phyloP scores from a whole-genome alignment of 2,329 filamentous ascomycete species.

The Fusarium tupiense region DNA sequence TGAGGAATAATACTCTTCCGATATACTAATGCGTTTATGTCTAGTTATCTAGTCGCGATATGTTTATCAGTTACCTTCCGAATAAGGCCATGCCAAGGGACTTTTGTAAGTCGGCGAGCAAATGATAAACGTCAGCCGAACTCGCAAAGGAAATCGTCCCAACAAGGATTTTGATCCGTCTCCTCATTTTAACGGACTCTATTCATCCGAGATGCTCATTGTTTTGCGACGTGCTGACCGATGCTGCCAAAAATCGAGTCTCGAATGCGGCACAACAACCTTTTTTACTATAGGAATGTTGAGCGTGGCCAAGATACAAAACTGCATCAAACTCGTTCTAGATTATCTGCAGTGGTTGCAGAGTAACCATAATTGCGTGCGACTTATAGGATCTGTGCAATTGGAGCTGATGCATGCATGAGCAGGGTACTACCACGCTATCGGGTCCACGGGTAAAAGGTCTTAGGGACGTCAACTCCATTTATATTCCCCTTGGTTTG shows the following conservation, averaged over 20 bases:
- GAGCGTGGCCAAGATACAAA: neutral
- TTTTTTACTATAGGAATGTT: neutral
- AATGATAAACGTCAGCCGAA: neutral
- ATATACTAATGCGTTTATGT: neutral
- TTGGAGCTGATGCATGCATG: neutral
- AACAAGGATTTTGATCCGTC: neutral
- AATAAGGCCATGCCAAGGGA: constrained; percentile 24
- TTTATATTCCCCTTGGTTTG: neutral
- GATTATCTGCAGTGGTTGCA: neutral
- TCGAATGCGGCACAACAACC: neutral
- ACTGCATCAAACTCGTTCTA: neutral
- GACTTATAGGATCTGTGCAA: neutral
- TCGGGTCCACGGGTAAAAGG: constrained; percentile 4
- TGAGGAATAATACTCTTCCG: neutral
- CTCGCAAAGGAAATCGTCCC: neutral
- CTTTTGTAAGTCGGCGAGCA: constrained; percentile 31
- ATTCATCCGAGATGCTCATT: constrained; percentile 7
- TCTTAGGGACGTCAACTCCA: neutral
- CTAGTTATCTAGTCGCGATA: neutral
- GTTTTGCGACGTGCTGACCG: constrained; percentile 10
- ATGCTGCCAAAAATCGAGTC: neutral
- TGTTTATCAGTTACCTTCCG: constrained; percentile 33
- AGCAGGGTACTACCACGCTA: neutral
- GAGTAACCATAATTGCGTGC: neutral
- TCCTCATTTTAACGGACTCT: neutral